These are phyloP conservation scores for Gynostemma pentaphyllum DNA, from an alignment of 306 rosid species.

Conservation along the genomic window DNA sequence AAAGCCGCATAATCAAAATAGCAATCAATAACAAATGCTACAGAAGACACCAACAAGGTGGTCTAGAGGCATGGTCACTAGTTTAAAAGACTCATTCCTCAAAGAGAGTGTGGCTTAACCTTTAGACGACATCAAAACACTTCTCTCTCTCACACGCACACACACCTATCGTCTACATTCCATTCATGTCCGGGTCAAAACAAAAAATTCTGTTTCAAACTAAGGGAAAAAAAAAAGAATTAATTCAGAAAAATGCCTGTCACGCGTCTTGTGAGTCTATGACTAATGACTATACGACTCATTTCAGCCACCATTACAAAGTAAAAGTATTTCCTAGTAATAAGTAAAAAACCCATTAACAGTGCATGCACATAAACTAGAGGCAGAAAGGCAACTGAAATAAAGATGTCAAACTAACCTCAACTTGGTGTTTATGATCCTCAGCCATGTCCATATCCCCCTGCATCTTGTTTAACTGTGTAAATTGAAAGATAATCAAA, in stretches of 20 bases:
- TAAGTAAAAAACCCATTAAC: background rate
- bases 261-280: background rate
- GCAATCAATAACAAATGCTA: background rate
- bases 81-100: too few species aligned
- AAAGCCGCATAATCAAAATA: background rate
- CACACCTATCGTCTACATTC: too few species aligned
- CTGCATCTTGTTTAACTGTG: conserved; percentile 64
- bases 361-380: background rate
- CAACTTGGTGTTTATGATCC: conserved; percentile 41
- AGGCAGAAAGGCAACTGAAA: conserved; percentile 9
- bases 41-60: background rate
- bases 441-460: conserved; percentile 41
- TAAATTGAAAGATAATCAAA: conserved; percentile 13
- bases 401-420: conserved; percentile 44
- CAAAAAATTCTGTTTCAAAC: too few species aligned
- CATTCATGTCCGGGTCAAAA: background rate
- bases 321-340: background rate
- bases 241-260: too few species aligned
- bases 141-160: too few species aligned
- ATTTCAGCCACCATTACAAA: background rate
- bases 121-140: too few species aligned
- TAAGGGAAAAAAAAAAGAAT: too few species aligned
- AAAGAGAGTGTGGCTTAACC: too few species aligned
- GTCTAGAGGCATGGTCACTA: too few species aligned
- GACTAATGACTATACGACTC: background rate